A percentile compares a stretch with the other conserved stretches of the same genome.
Conservation (phyloP, 1,284 basidiomycete species). For the Sanghuangporus baumii region DNA sequence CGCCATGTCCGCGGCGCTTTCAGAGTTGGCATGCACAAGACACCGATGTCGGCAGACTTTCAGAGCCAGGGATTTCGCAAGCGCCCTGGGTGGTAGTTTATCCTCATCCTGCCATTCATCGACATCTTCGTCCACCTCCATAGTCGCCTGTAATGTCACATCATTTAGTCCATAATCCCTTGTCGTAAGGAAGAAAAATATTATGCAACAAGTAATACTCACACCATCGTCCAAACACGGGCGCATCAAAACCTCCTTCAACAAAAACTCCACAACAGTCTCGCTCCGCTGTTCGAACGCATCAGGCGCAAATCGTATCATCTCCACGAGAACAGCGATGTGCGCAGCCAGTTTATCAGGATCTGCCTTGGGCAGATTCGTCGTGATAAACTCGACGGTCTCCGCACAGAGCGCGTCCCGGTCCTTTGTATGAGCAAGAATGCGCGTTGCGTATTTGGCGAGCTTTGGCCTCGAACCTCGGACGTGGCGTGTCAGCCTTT, state of each 20-base stretch:
- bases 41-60: slow-evolving; percentile 79
- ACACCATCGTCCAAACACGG: slow-evolving; percentile 45
- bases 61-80: slow-evolving; percentile 68
- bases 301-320: slow-evolving; percentile 64
- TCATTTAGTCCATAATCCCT: background rate
- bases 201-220: slow-evolving; percentile 21
- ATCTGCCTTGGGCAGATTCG: slow-evolving; percentile 44
- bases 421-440: slow-evolving; percentile 60
- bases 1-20: slow-evolving; percentile 60
- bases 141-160: slow-evolving; percentile 32
- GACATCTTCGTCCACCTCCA: slow-evolving; percentile 49
- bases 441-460: slow-evolving; percentile 85
- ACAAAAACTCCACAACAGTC: slow-evolving; percentile 62
- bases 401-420: slow-evolving; percentile 45
- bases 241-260: slow-evolving; percentile 68
- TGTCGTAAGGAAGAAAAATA: too few species aligned
- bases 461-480: slow-evolving; percentile 58
- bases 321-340: slow-evolving; percentile 68
- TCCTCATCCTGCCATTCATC: slow-evolving; percentile 72
- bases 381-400: slow-evolving; percentile 62
- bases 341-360: slow-evolving; percentile 59
- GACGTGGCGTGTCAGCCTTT: slow-evolving; percentile 60
- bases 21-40: slow-evolving; percentile 56
- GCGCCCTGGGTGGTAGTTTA: slow-evolving; percentile 47
- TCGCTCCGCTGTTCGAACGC: slow-evolving; percentile 77